Percentiles rank a stretch among this genome's conserved stretches.
phyloP scores from a whole-genome alignment of 192 early-diverging fungal genomes.

The Coemansia furcata region DNA sequence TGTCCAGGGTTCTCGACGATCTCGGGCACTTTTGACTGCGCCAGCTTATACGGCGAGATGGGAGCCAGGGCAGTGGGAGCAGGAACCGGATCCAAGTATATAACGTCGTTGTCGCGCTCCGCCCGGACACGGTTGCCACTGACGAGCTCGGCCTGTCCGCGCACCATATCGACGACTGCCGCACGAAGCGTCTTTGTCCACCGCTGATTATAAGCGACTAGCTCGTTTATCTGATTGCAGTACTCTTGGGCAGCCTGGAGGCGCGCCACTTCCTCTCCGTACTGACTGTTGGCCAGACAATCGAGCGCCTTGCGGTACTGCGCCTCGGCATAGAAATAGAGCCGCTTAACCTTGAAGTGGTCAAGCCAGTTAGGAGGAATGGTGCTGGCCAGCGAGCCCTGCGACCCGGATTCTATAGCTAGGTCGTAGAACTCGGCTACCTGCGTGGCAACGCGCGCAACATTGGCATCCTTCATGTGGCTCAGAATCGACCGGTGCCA shows the following conservation, averaged over 20 bases:
- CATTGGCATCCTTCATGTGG: slow-evolving; percentile 73
- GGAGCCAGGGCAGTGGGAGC: slow-evolving; percentile 55
- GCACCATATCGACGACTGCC: slow-evolving; percentile 27
- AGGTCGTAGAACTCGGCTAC: slow-evolving; percentile 71
- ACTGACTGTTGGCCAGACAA: slow-evolving; percentile 68
- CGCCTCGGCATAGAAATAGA: slow-evolving; percentile 74
- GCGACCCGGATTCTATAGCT: slow-evolving; percentile 64
- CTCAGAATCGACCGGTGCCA: slow-evolving; percentile 83
- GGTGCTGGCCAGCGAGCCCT: slow-evolving; percentile 52
- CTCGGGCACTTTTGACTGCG: slow-evolving; percentile 60
- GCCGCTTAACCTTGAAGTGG: slow-evolving; percentile 70
- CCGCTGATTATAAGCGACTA: slow-evolving; percentile 37
- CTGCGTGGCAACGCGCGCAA: slow-evolving; percentile 74
- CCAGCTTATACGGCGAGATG: slow-evolving; percentile 72
- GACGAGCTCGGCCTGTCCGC: slow-evolving; percentile 52
- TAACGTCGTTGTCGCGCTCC: slow-evolving; percentile 89
- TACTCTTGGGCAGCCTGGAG: slow-evolving; percentile 50
- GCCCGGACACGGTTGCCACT: slow-evolving; percentile 58
- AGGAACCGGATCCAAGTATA: slow-evolving; percentile 81
- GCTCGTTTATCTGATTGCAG: slow-evolving; percentile 33
- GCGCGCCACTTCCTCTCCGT: slow-evolving; percentile 84
- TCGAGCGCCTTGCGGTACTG: slow-evolving; percentile 77
- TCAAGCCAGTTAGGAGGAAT: slow-evolving; percentile 64
- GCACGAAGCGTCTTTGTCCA: slow-evolving; percentile 36
- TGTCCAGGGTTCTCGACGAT: slow-evolving; percentile 65